Conservation (phyloP, 2,329 filamentous ascomycete genomes). For the Epichloe uncinata region DNA sequence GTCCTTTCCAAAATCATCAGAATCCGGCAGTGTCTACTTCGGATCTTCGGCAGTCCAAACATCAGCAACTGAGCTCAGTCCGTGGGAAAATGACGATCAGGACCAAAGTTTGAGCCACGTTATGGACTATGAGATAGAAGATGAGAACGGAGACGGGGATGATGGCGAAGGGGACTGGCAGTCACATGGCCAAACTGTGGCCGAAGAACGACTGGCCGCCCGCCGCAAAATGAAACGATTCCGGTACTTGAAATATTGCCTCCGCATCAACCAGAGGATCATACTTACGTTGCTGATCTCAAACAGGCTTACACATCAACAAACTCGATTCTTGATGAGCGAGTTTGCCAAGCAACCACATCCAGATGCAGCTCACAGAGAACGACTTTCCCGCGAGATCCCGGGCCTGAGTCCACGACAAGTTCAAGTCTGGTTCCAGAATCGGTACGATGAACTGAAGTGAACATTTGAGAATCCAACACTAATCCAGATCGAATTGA, state of each 20-base stretch:
- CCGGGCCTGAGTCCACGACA: slow-evolving; percentile 83
- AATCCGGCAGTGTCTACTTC: neutral
- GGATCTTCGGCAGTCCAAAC: slow-evolving; percentile 8
- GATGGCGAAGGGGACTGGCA: slow-evolving; percentile 16
- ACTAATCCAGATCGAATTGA: neutral
- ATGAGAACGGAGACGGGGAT: slow-evolving; percentile 41
- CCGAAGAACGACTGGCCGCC: slow-evolving; percentile 39
- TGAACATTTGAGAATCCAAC: neutral
- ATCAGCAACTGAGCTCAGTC: slow-evolving; percentile 19
- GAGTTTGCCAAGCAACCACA: slow-evolving; percentile 93
- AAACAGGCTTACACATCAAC: slow-evolving; percentile 75
- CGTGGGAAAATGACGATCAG: slow-evolving; percentile 25
- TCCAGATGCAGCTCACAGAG: slow-evolving; percentile 80
- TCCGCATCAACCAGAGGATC: neutral
- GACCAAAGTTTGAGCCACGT: slow-evolving; percentile 29
- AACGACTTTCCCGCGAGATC: slow-evolving; percentile 77
- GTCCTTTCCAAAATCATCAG: neutral
- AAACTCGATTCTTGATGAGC: slow-evolving; percentile 95
- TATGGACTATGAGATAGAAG: slow-evolving; percentile 39
- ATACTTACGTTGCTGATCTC: slow-evolving; percentile 17
- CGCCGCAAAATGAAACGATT: slow-evolving; percentile 67
- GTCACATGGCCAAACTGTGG: slow-evolving; percentile 37
- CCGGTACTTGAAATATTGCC: slow-evolving; percentile 36
- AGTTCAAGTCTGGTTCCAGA: slow-evolving; percentile 98
- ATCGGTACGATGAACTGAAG: slow-evolving; percentile 48